These are phyloP conservation scores for Hypericum perforatum DNA, from an alignment of 345 rosid genomes.

Conservation along the genomic window DNA sequence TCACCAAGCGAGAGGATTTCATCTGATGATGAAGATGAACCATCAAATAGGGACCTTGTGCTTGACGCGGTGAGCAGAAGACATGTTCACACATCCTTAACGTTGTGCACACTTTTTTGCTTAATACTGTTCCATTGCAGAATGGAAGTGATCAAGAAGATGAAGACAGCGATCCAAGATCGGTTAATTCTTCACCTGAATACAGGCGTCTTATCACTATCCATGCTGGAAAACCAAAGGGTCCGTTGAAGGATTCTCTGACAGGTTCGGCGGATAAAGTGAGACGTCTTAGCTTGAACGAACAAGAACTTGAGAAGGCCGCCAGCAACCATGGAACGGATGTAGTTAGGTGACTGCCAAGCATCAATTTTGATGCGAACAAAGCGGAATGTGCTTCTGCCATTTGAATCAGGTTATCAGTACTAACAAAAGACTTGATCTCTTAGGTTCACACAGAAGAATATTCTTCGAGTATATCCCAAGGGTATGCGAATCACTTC, in stretches of 20 bases:
- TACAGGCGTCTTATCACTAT: slow-evolving; percentile 48
- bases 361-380: background rate
- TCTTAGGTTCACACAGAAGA: slow-evolving; percentile 70
- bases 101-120: too few relatives aligned
- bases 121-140: too few relatives aligned
- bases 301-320: slow-evolving; percentile 52
- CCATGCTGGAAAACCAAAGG: slow-evolving; percentile 52
- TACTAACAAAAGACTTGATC: too few relatives aligned
- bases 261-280: slow-evolving; percentile 39
- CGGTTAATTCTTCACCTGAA: slow-evolving; percentile 6
- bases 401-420: background rate
- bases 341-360: slow-evolving; percentile 37
- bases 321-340: slow-evolving; percentile 38
- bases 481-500: slow-evolving; percentile 72
- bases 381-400: slow-evolving; percentile 3
- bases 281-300: slow-evolving; percentile 57
- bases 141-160: too few relatives aligned
- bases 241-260: slow-evolving; percentile 35
- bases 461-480: slow-evolving; percentile 76
- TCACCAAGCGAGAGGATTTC: too few relatives aligned
- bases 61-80: too few relatives aligned
- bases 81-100: too few relatives aligned
- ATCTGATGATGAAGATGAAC: too few relatives aligned
- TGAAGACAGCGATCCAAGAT: too few relatives aligned
- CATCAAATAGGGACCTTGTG: too few relatives aligned